Conservation (phyloP, 345 rosid species). For the Mercurialis annua region DNA sequence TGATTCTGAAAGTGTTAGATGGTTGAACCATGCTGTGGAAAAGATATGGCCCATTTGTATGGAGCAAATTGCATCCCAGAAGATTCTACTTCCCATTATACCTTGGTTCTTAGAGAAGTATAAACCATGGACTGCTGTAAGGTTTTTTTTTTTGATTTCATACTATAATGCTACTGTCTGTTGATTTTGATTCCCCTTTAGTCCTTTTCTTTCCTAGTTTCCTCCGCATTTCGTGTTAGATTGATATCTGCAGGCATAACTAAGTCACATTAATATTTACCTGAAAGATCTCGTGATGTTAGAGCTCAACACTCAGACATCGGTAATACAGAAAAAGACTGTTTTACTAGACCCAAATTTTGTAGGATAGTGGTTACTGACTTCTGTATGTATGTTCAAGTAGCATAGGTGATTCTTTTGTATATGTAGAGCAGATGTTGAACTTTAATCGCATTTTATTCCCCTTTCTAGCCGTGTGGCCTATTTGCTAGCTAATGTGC, state of each 20-base stretch:
- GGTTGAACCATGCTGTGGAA: constrained; percentile 85
- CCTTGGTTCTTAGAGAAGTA: constrained; percentile 98
- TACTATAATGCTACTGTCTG: background rate
- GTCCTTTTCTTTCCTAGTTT: background rate
- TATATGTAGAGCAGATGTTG: background rate
- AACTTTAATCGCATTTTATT: background rate
- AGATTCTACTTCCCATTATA: constrained; percentile 81
- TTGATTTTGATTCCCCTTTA: background rate
- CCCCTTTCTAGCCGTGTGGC: background rate
- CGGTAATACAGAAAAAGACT: too few species aligned
- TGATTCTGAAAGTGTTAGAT: constrained; percentile 85
- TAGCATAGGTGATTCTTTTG: too few species aligned
- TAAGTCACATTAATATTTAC: too few species aligned
- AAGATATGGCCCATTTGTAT: constrained; percentile 92
- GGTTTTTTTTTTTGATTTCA: constrained; percentile 14
- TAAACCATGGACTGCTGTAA: constrained; percentile 96
- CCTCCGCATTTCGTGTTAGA: too few species aligned
- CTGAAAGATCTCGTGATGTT: too few species aligned
- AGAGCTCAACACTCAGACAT: too few species aligned
- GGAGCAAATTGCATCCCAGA: constrained; percentile 88
- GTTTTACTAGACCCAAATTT: too few species aligned
- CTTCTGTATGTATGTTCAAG: background rate
- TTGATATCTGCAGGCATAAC: too few species aligned
- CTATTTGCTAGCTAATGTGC: background rate
- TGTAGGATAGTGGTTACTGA: too few species aligned